Base-by-base conservation (phyloP, 2,329 filamentous ascomycete species). In the Clarireedia sp. region DNA sequence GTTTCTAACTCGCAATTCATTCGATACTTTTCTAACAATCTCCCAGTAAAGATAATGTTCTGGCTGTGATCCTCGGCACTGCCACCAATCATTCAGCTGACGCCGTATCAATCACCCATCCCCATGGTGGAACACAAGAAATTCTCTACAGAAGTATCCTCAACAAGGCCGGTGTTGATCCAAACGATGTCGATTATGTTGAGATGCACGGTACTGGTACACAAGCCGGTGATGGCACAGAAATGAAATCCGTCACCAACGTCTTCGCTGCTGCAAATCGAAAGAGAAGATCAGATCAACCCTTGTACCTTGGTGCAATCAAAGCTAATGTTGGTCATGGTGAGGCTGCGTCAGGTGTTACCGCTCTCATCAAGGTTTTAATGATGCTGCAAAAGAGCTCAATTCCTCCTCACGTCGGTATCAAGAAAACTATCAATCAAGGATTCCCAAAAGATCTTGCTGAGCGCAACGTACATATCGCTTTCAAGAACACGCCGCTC, bases 181-280 rank as follows among this genome's bases (percentile, higher is more conserved):
- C 89, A 1, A 78, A 83, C 50, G 86, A 91, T 60, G 79, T 95
- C 48, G 83, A 83, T 69, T 95, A 92, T 65, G 84, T 95, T 8
- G 90, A 95, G 71, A 90, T 94, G 84, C 89, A 95, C 69, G 90
- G 88, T 14, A 95, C 90, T 2, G 90, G 90, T 33, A 95, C 89
- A 0, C 88, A 94, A 69, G 89, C 87, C 33, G 90, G 88, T 58
- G 90, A 95, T 66, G 84, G 83, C 7, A 86, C 83, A 3, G 90
- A 96, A 69, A 91, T 92, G 85, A 76, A 82, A 1, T 90, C 86
- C 0, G 86, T 95, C 48, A 82, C 83, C 40, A 78, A 81, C 48
- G 74, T 79, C 19, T 86, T 86, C 62, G 52, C 52, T 8, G 36
- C 46, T 1, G 24, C 52, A 44, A 47, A 50, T 12, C 46, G 46